A percentile compares a stretch with the other conserved stretches of the same genome.
Evolutionary conservation across 768 basidiomycete species (phyloP).

Genomic region (Pulveroboletus sp.): DNA sequence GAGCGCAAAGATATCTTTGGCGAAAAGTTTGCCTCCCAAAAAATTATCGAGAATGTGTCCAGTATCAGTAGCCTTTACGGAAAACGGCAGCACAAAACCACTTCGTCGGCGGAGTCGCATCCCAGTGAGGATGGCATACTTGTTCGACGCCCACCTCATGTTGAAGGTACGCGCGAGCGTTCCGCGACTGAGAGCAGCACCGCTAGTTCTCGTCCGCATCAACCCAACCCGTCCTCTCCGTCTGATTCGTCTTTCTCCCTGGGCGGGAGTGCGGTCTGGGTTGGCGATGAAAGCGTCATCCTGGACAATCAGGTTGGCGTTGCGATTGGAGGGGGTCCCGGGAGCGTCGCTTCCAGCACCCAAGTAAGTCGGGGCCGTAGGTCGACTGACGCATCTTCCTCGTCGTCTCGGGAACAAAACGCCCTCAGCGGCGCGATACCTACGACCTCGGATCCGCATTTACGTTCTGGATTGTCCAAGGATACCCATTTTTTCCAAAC

Average conservation of each 20-base stretch:
- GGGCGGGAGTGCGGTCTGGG: slow-evolving; percentile 81
- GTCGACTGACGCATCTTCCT: slow-evolving; percentile 70
- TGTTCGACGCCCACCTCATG: slow-evolving; percentile 29
- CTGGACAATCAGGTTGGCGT: slow-evolving; percentile 39
- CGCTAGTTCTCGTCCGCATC: slow-evolving; percentile 27
- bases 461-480: slow-evolving; percentile 51
- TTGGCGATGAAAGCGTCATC: slow-evolving; percentile 65
- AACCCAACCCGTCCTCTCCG: slow-evolving; percentile 46
- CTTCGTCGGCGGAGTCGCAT: slow-evolving; percentile 56
- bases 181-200: slow-evolving; percentile 38
- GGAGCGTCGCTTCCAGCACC: slow-evolving; percentile 36
- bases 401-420: slow-evolving; percentile 52
- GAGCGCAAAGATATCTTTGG: slow-evolving; percentile 90
- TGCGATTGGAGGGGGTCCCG: slow-evolving; percentile 41
- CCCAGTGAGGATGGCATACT: slow-evolving; percentile 67
- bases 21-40: slow-evolving; percentile 60
- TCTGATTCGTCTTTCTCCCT: slow-evolving; percentile 72
- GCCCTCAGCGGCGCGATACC: slow-evolving; percentile 35
- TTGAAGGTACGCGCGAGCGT: slow-evolving; percentile 35
- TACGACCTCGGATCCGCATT: slow-evolving; percentile 42
- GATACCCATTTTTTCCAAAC: slow-evolving; percentile 97
- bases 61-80: slow-evolving; percentile 9
- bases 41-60: slow-evolving; percentile 15
- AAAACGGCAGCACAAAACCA: slow-evolving; percentile 41
- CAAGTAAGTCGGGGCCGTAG: slow-evolving; percentile 48